Conservation (phyloP, 2,329 filamentous ascomycete genomes). For the Diaporthe nobilis region DNA sequence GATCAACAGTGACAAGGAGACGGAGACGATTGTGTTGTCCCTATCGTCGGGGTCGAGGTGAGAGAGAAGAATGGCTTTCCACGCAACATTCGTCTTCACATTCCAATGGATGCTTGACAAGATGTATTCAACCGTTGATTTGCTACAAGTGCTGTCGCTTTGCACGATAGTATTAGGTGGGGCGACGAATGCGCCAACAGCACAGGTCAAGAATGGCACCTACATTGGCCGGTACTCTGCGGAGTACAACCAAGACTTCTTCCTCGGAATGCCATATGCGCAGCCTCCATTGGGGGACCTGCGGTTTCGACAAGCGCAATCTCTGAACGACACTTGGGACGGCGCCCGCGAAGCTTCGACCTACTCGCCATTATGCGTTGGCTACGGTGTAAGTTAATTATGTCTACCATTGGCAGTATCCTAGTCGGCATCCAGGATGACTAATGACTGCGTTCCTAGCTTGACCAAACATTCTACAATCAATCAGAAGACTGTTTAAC, state of each 20-base stretch:
- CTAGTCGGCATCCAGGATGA: neutral
- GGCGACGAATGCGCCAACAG: constrained; percentile 13
- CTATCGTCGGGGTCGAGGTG: neutral
- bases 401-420: constrained; percentile 37
- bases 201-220: constrained; percentile 50
- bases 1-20: neutral
- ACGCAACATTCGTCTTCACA: neutral
- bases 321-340: constrained; percentile 58
- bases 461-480: constrained; percentile 30
- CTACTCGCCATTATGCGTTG: constrained; percentile 63
- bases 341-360: constrained; percentile 57
- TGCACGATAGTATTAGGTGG: neutral
- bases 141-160: constrained; percentile 6
- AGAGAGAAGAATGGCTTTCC: neutral
- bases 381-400: constrained; percentile 56
- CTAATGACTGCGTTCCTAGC: constrained; percentile 13
- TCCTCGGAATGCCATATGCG: constrained; percentile 70
- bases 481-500: constrained; percentile 71
- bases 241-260: constrained; percentile 62
- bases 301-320: constrained; percentile 49
- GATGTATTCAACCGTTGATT: constrained; percentile 11
- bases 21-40: neutral
- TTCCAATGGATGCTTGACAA: constrained; percentile 19
- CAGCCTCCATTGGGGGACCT: constrained; percentile 55
- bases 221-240: constrained; percentile 52